phyloP scores from a whole-genome alignment of 768 basidiomycete genomes.

The Suillus subalutaceus region DNA sequence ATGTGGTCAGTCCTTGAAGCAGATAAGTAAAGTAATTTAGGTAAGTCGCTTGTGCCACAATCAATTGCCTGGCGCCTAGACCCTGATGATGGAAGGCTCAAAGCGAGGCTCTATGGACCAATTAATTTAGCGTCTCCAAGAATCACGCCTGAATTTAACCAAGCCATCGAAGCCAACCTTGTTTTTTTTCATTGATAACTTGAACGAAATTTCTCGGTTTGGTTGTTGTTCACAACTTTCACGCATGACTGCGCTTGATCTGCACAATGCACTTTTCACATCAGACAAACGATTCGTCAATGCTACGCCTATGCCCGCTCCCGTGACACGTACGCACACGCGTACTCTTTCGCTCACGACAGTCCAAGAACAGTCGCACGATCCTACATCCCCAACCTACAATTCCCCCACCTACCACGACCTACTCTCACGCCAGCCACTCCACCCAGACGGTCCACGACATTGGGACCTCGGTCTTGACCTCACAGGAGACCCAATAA shows the following conservation, averaged over 20 bases:
- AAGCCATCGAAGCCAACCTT: slow-evolving; percentile 4
- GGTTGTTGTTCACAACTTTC: slow-evolving; percentile 12
- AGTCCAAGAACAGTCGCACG: slow-evolving; percentile 12
- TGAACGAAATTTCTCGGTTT: neutral
- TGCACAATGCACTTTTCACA: slow-evolving; percentile 56
- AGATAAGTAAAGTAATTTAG: neutral
- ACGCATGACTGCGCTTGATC: slow-evolving; percentile 56
- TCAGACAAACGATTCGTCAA: slow-evolving; percentile 23
- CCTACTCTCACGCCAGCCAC: slow-evolving; percentile 40
- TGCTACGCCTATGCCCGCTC: neutral
- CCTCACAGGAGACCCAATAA: slow-evolving; percentile 34
- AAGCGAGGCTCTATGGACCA: neutral
- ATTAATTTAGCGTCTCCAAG: slow-evolving; percentile 5
- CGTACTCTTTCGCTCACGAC: slow-evolving; percentile 11
- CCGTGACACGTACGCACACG: slow-evolving; percentile 5
- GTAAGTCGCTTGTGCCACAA: slow-evolving; percentile 6
- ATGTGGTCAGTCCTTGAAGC: neutral
- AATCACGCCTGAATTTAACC: neutral
- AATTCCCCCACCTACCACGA: slow-evolving; percentile 38
- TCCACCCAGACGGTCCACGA: slow-evolving; percentile 43
- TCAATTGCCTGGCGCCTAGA: slow-evolving; percentile 3
- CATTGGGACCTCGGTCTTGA: slow-evolving; percentile 35
- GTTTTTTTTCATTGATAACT: slow-evolving; percentile 6
- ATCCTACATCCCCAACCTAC: slow-evolving; percentile 19
- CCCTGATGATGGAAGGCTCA: slow-evolving; percentile 9